Percentiles rank a stretch among this genome's conserved stretches.
These are phyloP conservation scores for Dictyophora rubrovolvata DNA, from an alignment of 768 basidiomycete genomes.

Conservation along the genomic window DNA sequence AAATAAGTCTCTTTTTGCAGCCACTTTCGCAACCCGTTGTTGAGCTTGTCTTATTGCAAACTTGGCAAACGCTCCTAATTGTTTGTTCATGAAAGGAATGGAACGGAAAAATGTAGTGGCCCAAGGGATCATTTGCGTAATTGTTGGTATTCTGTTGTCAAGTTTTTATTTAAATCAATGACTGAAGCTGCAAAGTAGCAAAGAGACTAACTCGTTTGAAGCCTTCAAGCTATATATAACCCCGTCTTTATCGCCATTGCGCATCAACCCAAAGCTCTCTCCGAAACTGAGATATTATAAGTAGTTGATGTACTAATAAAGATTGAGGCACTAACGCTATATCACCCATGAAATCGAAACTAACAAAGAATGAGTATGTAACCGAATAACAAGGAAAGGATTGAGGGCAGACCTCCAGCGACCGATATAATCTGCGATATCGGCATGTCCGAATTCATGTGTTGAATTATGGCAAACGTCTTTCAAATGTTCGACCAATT, in stretches of 20 bases:
- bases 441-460: too few species aligned
- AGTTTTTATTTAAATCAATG: slow-evolving; percentile 30
- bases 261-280: slow-evolving; percentile 28
- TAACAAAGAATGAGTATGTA: slow-evolving; percentile 4
- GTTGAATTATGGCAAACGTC: too few species aligned
- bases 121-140: slow-evolving; percentile 29
- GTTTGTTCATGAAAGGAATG: slow-evolving; percentile 26
- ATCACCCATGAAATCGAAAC: slow-evolving; percentile 31
- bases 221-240: slow-evolving; percentile 35
- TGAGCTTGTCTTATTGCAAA: slow-evolving; percentile 19
- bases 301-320: neutral
- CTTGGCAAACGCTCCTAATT: slow-evolving; percentile 21
- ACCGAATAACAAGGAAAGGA: neutral
- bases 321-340: slow-evolving; percentile 22
- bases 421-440: neutral
- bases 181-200: neutral
- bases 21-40: neutral
- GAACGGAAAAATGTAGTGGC: slow-evolving; percentile 29
- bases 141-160: slow-evolving; percentile 27
- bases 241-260: slow-evolving; percentile 30
- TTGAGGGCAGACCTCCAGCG: neutral
- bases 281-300: slow-evolving; percentile 22
- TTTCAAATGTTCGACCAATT: too few species aligned
- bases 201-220: slow-evolving; percentile 9
- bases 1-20: slow-evolving; percentile 20